Evolutionary conservation across 2,329 filamentous ascomycete species (phyloP).

Genomic region (Exophiala oligosperma): DNA sequence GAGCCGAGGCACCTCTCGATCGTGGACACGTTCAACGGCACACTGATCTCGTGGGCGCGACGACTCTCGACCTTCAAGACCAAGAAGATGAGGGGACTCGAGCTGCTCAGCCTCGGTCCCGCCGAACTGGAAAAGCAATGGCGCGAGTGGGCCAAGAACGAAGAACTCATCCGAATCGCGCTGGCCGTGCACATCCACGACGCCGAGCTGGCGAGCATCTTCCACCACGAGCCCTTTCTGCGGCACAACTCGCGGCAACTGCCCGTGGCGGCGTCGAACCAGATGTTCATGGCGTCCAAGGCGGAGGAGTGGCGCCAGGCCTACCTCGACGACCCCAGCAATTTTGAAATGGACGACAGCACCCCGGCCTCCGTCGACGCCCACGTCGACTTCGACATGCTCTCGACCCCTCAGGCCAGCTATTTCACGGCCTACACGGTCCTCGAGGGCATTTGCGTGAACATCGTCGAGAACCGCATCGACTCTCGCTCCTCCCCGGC

Average conservation of each 20-base stretch:
- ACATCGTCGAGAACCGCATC: constrained; percentile 28
- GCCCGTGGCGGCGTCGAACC: constrained; percentile 20
- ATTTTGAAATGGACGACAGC: constrained; percentile 11
- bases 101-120: constrained; percentile 11
- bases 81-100: constrained; percentile 23
- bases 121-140: constrained; percentile 25
- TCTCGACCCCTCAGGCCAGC: constrained; percentile 16
- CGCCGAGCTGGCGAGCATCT: constrained; percentile 29
- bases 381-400: constrained; percentile 20
- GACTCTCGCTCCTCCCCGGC: constrained; percentile 14
- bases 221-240: constrained; percentile 25
- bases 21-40: constrained; percentile 35
- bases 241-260: constrained; percentile 23
- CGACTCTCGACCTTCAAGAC: constrained; percentile 27
- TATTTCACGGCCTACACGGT: constrained; percentile 26
- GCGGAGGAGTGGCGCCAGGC: constrained; percentile 23
- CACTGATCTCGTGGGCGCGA: constrained; percentile 33
- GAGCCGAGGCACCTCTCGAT: constrained; percentile 31
- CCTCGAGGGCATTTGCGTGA: constrained; percentile 28
- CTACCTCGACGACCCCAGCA: constrained; percentile 22
- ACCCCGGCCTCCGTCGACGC: constrained; percentile 21
- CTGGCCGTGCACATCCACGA: constrained; percentile 28
- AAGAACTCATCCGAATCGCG: constrained; percentile 33
- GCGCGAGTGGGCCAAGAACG: constrained; percentile 31
- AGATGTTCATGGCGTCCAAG: constrained; percentile 19